These are phyloP conservation scores for Phalaenopsis aphrodite DNA, from an alignment of 106 monocot genomes.

Conservation along the genomic window DNA sequence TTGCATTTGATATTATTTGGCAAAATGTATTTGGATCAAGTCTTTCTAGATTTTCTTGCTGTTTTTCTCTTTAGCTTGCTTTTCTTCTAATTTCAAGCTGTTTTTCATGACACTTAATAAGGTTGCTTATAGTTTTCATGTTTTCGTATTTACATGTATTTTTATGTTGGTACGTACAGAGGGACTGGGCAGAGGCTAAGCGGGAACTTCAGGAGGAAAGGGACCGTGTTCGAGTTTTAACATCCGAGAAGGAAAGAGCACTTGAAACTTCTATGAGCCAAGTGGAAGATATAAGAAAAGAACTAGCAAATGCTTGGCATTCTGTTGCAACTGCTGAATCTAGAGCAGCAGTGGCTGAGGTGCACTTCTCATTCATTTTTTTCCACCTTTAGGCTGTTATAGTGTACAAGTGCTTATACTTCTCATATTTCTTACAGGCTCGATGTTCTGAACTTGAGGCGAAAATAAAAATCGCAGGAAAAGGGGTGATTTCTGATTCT, in stretches of 20 bases:
- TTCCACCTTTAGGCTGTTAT: neutral
- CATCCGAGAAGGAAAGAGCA: constrained; percentile 53
- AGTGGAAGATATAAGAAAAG: constrained; percentile 70
- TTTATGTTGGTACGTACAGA: constrained; percentile 22
- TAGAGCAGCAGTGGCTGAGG: constrained; percentile 86
- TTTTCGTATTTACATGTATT: neutral
- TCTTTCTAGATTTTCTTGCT: too few species aligned
- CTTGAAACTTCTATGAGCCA: constrained; percentile 46
- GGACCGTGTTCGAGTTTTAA: constrained; percentile 55
- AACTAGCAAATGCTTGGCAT: constrained; percentile 72
- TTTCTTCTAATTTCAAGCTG: neutral
- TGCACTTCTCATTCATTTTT: constrained; percentile 15
- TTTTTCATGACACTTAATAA: neutral
- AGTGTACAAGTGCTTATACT: neutral
- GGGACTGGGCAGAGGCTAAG: constrained; percentile 85
- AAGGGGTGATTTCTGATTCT: constrained; percentile 22
- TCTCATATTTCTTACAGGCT: constrained; percentile 33
- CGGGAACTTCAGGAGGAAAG: constrained; percentile 87
- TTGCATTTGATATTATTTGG: too few species aligned
- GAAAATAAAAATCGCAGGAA: constrained; percentile 24
- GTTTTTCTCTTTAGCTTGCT: too few species aligned
- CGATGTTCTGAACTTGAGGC: constrained; percentile 60
- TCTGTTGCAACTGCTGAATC: constrained; percentile 74
- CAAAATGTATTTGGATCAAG: too few species aligned
- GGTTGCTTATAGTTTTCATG: neutral